Evolutionary conservation across 129 eudicot genomes (phyloP).

Genomic region (Flaveria brownii): DNA sequence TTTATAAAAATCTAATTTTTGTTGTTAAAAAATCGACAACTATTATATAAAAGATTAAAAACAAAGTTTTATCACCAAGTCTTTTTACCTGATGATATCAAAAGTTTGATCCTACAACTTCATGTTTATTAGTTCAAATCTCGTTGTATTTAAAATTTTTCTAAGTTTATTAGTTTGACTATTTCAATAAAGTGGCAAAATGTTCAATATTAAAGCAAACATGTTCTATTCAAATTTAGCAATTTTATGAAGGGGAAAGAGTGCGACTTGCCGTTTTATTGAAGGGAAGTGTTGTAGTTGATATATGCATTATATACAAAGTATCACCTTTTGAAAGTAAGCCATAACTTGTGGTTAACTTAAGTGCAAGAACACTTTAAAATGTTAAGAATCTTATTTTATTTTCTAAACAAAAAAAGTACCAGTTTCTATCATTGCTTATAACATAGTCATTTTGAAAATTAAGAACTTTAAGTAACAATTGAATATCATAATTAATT

Average conservation of each 20-base stretch:
- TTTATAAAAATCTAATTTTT: no score
- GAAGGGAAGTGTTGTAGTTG: constrained; percentile 20
- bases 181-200: no score
- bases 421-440: not conserved
- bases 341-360: constrained; percentile 26
- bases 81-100: no score
- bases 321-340: constrained; percentile 21
- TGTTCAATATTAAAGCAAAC: not conserved
- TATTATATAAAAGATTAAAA: no score
- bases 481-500: no score
- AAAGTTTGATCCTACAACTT: no score
- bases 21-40: no score
- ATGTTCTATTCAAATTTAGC: not conserved
- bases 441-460: not conserved
- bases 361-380: not conserved
- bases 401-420: constrained; percentile 4
- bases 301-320: constrained; percentile 9
- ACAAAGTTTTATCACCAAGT: no score
- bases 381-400: not conserved
- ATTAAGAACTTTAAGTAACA: no score
- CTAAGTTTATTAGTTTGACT: no score
- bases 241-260: constrained; percentile 25
- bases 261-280: constrained; percentile 6
- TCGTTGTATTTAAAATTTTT: no score
- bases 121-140: no score